Evolutionary conservation across 108 stramenopile genomes (phyloP), one percentile per base, ranked within the genome.

Genomic region (Bacterosira constricta): DNA sequence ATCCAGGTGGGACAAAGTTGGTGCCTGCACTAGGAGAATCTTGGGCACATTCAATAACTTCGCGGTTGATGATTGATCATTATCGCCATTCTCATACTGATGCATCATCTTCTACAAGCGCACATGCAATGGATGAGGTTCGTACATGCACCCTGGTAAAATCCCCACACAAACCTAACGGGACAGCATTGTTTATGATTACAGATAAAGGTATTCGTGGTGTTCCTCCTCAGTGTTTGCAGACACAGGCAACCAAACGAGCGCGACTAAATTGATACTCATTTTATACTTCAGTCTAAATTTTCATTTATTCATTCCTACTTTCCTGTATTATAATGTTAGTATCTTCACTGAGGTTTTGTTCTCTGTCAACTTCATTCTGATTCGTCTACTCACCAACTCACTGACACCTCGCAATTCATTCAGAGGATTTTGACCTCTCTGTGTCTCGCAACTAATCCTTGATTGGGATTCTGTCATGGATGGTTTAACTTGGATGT

Each of bases 21-120:
- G 91, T 93, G 25, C 96, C 97, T 7, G 96, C 97, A 7, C 83
- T 98, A 50, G 97, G 97, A 38, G 96, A 96, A 53, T 84, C 92
- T 12, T 98, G 97, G 97, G 93, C 97, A 11, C 97, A 98, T 76
- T 91, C 96, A 38, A 79, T 90, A 5, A 86, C 96, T 1, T 95
- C 94, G n/a, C 86, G 96, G 29, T 49, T 97, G 20, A 26, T 94
- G 46, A 64, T 78, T 78, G 77, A 78, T 53, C 58, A 66, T 59
- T 90, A 21, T 67, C 63, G 27, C 45, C 45, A 35, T 44, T 17
- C 29, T 47, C 39, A 38, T 58, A 36, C 39, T 30, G 83, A 59
- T 9, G 38, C 38, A 3, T 18, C 23, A 56, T 49, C 46, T 51
- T 23, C 38, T 35, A 23, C 1, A 23, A 36, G 20, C 23, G 65